Evolutionary conservation across 495 filamentous ascomycete species (phyloP).

Genomic region (Poronia punctata): DNA sequence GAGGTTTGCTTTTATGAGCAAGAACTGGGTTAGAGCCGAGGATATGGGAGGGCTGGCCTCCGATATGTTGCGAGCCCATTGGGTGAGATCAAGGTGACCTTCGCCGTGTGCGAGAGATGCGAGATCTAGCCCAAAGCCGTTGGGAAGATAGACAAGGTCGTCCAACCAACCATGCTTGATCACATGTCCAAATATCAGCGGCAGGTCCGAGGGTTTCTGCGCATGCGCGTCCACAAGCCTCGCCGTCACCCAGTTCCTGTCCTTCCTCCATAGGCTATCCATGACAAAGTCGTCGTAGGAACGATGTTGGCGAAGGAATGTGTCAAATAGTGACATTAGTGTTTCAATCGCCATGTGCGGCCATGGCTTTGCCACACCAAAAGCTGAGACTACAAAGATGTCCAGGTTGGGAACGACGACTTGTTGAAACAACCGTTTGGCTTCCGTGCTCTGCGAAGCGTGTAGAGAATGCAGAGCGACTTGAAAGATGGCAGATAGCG

Average conservation of each 20-base stretch:
- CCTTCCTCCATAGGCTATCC: constrained; percentile 80
- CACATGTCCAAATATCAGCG: constrained; percentile 75
- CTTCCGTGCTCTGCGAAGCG: constrained; percentile 58
- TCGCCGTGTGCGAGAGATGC: constrained; percentile 82
- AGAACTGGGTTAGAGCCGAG: constrained; percentile 59
- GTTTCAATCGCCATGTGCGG: constrained; percentile 49
- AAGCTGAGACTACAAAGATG: constrained; percentile 73
- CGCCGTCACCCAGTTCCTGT: constrained; percentile 72
- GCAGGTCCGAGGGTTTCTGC: constrained; percentile 65
- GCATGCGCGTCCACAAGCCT: constrained; percentile 74
- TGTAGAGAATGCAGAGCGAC: constrained; percentile 61
- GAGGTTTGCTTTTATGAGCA: constrained; percentile 74
- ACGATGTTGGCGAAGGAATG: constrained; percentile 39
- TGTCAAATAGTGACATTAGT: constrained; percentile 44
- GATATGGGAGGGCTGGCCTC: constrained; percentile 56
- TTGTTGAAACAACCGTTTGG: constrained; percentile 58
- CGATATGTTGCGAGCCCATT: constrained; percentile 67
- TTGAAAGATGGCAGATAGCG: constrained; percentile 73
- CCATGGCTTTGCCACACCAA: constrained; percentile 54
- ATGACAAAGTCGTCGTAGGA: constrained; percentile 73
- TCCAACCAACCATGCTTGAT: constrained; percentile 74
- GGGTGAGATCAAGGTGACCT: constrained; percentile 67
- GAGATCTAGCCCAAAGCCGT: constrained; percentile 81
- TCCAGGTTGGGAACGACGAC: constrained; percentile 62
- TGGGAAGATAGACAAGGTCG: constrained; percentile 64